Base-by-base conservation (phyloP, 1,284 basidiomycete species). In the Porodaedalea pini region DNA sequence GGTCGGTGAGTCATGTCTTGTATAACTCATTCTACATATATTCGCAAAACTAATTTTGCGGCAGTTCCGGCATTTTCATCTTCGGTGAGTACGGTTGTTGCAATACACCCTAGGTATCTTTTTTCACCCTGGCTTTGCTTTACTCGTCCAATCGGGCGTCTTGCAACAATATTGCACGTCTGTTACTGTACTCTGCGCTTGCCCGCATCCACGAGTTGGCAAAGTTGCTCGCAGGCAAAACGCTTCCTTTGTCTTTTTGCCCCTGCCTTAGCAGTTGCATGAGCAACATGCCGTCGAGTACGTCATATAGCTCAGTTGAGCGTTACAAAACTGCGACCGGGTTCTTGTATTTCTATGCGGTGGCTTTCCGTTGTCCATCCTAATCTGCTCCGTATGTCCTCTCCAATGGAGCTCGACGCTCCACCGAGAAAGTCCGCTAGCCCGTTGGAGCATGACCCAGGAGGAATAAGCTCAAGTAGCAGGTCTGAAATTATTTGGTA, bases 351-450 rank as follows among this genome's bases (percentile, higher is more conserved):
- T 13, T 50, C 48, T 36, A 50, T 50, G 48, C 48, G 36, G 32
- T 50, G 48, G 48, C 48, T 50, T 25, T 36, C 31, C 21, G 15
- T 36, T 31, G 19, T 50, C 17, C 48, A 50, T 37, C 48, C 48
- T n/a, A 50, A 19, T 21, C 17, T 44, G n/a, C 40, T 34, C 40
- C 52, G 13, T 32, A 54, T 45, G 40, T 21, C 40, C 25, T 54
- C 43, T 5, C 51, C 36, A 8, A 54, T 54, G 52, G 52, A 29
- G 52, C 52, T 45, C 31, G 52, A 54, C 31, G 27, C 6, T n/a
- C 7, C 40, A 8, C 40, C 40, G 41, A 41, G 25, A 4, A n/a
- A 15, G 5, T 34, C 17, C 31, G 32, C 13, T 17, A 23, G 17
- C 15, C 43, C 23, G 17, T 25, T 13, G 15, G 23, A 36, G n/a